phyloP scores from a whole-genome alignment of 2,329 filamentous ascomycete species.

The Fusarium verrucosum region DNA sequence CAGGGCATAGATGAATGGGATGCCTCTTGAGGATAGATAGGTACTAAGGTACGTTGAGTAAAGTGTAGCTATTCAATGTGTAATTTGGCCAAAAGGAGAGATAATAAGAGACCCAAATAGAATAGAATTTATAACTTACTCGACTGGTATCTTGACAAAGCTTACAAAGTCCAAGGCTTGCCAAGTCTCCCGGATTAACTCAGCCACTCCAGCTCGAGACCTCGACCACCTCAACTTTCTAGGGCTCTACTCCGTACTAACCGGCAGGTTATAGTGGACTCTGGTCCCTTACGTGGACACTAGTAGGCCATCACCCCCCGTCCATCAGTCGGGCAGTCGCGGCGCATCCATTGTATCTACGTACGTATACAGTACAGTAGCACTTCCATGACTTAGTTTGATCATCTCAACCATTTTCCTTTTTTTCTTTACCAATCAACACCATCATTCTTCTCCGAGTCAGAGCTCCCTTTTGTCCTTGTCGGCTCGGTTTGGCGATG shows the following conservation, averaged over 20 bases:
- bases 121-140: no score
- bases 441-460: conserved; percentile 15
- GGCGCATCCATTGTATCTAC: conserved; percentile 25
- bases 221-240: conserved; percentile 19
- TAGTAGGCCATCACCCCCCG: conserved; percentile 38
- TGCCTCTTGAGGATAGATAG: conserved; percentile 25
- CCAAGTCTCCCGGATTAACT: conserved; percentile 34
- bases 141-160: neutral
- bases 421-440: conserved; percentile 3
- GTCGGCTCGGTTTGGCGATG: conserved; percentile 35
- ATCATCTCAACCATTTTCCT: conserved; percentile 20
- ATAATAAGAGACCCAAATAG: neutral
- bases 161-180: conserved; percentile 8
- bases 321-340: conserved; percentile 15
- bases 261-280: conserved; percentile 34
- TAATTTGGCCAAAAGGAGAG: neutral
- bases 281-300: conserved; percentile 45
- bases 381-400: neutral
- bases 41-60: no score
- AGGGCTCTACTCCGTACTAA: conserved; percentile 31
- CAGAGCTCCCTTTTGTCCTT: conserved; percentile 8
- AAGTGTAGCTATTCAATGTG: conserved; percentile 1
- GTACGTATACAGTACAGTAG: neutral
- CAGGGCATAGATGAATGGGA: conserved; percentile 9
- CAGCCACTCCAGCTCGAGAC: conserved; percentile 27